Percentiles rank a stretch among this genome's conserved stretches.
phyloP scores from a whole-genome alignment of 2,329 filamentous ascomycete species.

The Xylaria sp. region DNA sequence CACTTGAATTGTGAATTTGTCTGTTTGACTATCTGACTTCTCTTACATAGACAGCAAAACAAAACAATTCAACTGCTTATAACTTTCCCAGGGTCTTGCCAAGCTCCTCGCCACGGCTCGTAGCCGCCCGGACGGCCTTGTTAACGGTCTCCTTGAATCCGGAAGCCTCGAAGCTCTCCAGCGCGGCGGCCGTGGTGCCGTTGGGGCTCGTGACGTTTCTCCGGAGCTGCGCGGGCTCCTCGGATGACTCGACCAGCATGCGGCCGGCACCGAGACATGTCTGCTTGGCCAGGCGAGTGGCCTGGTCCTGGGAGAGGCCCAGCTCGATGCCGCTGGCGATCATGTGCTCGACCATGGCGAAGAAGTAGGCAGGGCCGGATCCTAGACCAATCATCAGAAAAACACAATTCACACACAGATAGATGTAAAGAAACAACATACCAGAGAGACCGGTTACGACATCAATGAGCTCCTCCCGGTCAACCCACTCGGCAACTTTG shows the following conservation, averaged over 20 bases:
- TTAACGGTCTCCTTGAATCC: slow-evolving; percentile 41
- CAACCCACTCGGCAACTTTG: slow-evolving; percentile 46
- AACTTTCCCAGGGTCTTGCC: slow-evolving; percentile 34
- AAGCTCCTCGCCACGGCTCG: slow-evolving; percentile 39
- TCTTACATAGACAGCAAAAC: neutral
- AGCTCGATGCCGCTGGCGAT: slow-evolving; percentile 40
- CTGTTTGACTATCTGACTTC: neutral
- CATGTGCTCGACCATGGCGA: slow-evolving; percentile 48
- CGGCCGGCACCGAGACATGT: slow-evolving; percentile 47
- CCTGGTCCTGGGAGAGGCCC: slow-evolving; percentile 44
- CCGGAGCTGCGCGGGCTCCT: slow-evolving; percentile 42
- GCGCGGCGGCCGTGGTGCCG: slow-evolving; percentile 45
- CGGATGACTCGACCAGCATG: slow-evolving; percentile 45
- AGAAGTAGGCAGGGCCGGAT: slow-evolving; percentile 49
- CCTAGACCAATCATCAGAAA: slow-evolving; percentile 30
- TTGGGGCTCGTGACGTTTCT: slow-evolving; percentile 50
- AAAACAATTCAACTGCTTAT: neutral
- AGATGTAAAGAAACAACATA: slow-evolving; percentile 25
- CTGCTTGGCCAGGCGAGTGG: slow-evolving; percentile 45
- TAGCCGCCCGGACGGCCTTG: slow-evolving; percentile 43
- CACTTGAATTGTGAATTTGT: neutral
- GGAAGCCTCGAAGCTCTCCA: slow-evolving; percentile 43
- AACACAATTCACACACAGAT: neutral
- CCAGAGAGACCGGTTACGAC: slow-evolving; percentile 47
- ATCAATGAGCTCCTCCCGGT: slow-evolving; percentile 45